Evolutionary conservation across 2,329 filamentous ascomycete species (phyloP).

Genomic region (Chalaropsis thielavioides): DNA sequence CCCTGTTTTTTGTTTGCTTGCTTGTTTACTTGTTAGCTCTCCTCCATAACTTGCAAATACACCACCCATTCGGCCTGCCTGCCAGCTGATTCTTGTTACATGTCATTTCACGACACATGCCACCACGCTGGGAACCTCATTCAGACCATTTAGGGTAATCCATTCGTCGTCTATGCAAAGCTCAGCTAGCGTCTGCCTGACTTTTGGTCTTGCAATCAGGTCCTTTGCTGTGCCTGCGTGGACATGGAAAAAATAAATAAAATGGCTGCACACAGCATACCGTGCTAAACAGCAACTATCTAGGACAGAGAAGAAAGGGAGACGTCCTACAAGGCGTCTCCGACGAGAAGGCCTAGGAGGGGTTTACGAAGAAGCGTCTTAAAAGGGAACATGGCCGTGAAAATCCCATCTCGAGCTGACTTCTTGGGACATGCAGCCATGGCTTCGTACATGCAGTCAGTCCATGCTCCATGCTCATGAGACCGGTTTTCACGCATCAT

Average conservation of each 20-base stretch:
- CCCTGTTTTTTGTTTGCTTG: neutral
- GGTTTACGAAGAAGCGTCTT: too few relatives aligned
- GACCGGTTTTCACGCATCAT: neutral
- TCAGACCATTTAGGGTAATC: neutral
- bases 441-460: neutral
- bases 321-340: neutral
- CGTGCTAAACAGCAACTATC: too few relatives aligned
- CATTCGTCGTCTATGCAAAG: neutral
- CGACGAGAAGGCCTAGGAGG: too few relatives aligned
- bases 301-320: neutral
- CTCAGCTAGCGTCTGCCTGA: neutral
- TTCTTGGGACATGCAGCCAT: neutral
- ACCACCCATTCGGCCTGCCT: neutral
- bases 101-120: neutral
- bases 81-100: neutral
- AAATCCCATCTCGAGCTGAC: neutral
- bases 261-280: too few relatives aligned
- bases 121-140: too few relatives aligned
- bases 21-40: neutral
- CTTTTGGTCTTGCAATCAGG: neutral
- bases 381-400: neutral
- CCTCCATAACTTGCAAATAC: neutral
- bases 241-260: too few relatives aligned
- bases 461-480: neutral
- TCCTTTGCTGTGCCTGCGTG: neutral